Conservation (phyloP, 164 flowering plant genomes). For the Magnolia changhungtana region DNA sequence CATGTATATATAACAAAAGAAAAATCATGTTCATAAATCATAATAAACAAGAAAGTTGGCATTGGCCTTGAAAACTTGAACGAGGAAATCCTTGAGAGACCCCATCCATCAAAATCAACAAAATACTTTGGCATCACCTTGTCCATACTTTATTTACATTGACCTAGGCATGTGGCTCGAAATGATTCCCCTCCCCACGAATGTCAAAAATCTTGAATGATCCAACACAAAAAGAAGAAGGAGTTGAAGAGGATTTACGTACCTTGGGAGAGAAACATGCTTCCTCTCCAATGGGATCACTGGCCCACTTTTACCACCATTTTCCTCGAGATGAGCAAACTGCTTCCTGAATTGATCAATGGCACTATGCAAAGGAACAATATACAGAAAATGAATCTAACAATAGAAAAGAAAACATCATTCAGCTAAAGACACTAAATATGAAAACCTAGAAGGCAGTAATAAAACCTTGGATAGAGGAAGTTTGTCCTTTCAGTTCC, state of each 20-base stretch:
- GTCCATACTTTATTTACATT: too few relatives aligned
- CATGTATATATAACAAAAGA: too few relatives aligned
- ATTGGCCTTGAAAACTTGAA: too few relatives aligned
- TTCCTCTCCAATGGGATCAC: slow-evolving; percentile 71
- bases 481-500: slow-evolving; percentile 84
- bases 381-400: slow-evolving; percentile 4
- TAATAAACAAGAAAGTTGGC: too few relatives aligned
- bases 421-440: neutral
- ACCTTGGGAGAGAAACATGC: slow-evolving; percentile 88
- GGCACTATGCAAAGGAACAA: slow-evolving; percentile 50
- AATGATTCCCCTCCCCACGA: too few relatives aligned
- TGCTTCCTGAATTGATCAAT: slow-evolving; percentile 82
- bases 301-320: slow-evolving; percentile 67
- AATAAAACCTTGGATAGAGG: slow-evolving; percentile 77
- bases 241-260: slow-evolving; percentile 19
- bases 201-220: too few relatives aligned
- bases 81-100: too few relatives aligned
- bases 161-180: too few relatives aligned
- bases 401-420: neutral
- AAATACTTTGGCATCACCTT: too few relatives aligned
- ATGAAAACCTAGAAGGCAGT: neutral
- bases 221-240: too few relatives aligned
- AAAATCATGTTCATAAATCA: too few relatives aligned
- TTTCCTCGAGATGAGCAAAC: slow-evolving; percentile 86
- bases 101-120: too few relatives aligned